Percentiles rank a stretch among this genome's conserved stretches.
phyloP scores from a whole-genome alignment of 345 rosid species.

The Citrus reticulata region DNA sequence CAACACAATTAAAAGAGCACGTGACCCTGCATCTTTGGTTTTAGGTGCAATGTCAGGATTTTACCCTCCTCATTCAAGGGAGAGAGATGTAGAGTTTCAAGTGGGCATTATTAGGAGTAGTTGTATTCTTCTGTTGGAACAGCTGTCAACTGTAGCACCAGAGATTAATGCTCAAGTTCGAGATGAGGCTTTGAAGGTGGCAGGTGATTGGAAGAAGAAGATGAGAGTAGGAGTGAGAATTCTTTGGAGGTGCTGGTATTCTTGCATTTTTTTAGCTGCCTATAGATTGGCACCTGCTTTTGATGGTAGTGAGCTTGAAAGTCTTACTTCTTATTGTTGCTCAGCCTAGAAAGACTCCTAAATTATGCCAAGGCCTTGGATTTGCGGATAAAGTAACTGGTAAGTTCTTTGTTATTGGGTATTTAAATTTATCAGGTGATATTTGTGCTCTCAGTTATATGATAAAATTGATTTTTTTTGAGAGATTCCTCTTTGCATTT shows the following conservation, averaged over 20 bases:
- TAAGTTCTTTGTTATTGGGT: conserved; percentile 4
- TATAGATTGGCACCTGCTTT: conserved; percentile 2
- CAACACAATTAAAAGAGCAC: conserved; percentile 19
- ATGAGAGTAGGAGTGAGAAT: too few species aligned
- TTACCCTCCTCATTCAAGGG: too few species aligned
- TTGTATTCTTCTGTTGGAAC: too few species aligned
- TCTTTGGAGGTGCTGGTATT: too few species aligned
- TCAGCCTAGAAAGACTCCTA: conserved; percentile 23
- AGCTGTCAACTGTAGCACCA: conserved; percentile 13
- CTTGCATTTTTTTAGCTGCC: too few species aligned
- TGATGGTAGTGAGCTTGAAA: conserved; percentile 22
- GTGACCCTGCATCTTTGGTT: conserved; percentile 33
- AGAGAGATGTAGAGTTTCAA: too few species aligned
- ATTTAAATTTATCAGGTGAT: background rate
- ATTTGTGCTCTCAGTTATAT: background rate
- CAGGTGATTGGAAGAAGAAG: conserved; percentile 23
- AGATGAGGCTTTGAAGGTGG: conserved; percentile 24
- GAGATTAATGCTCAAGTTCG: conserved; percentile 19
- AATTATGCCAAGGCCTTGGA: conserved; percentile 28
- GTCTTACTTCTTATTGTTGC: conserved; percentile 21
- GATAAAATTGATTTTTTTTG: background rate
- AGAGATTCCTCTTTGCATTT: background rate
- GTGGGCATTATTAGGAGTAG: too few species aligned
- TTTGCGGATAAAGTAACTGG: conserved; percentile 26
- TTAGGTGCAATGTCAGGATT: too few species aligned